Conservation (phyloP, 2,329 filamentous ascomycete species). For the Pyrenophora tritici-repentis region DNA sequence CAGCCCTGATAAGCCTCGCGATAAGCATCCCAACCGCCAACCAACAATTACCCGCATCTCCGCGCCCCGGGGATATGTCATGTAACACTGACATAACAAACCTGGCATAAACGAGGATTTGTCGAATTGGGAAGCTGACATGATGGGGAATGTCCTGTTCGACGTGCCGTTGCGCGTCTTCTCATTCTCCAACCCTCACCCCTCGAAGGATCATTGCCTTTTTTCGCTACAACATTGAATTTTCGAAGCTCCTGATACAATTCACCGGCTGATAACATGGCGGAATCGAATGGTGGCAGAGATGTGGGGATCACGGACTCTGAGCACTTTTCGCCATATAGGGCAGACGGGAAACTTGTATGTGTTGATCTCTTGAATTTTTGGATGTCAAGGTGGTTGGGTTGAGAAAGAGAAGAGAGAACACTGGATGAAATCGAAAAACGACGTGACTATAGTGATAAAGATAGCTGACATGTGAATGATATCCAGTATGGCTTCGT, state of each 20-base stretch:
- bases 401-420: not conserved
- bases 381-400: not conserved
- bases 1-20: slow-evolving; percentile 15
- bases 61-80: slow-evolving; percentile 45
- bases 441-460: not conserved
- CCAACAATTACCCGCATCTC: slow-evolving; percentile 31
- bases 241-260: no score
- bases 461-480: not conserved
- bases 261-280: slow-evolving; percentile 3
- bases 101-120: not conserved
- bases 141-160: slow-evolving; percentile 28
- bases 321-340: slow-evolving; percentile 62
- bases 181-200: not conserved
- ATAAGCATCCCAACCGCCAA: slow-evolving; percentile 14
- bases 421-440: no score
- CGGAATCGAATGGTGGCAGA: slow-evolving; percentile 1
- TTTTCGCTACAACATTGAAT: no score
- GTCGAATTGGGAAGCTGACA: slow-evolving; percentile 44
- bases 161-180: slow-evolving; percentile 18
- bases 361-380: slow-evolving; percentile 22
- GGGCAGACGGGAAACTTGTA: slow-evolving; percentile 62
- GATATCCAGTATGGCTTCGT: slow-evolving; percentile 63
- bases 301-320: slow-evolving; percentile 34
- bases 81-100: slow-evolving; percentile 26
- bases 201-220: no score